These are phyloP conservation scores for Tephrocybe sp. DNA, from an alignment of 768 basidiomycete genomes.

Conservation along the genomic window DNA sequence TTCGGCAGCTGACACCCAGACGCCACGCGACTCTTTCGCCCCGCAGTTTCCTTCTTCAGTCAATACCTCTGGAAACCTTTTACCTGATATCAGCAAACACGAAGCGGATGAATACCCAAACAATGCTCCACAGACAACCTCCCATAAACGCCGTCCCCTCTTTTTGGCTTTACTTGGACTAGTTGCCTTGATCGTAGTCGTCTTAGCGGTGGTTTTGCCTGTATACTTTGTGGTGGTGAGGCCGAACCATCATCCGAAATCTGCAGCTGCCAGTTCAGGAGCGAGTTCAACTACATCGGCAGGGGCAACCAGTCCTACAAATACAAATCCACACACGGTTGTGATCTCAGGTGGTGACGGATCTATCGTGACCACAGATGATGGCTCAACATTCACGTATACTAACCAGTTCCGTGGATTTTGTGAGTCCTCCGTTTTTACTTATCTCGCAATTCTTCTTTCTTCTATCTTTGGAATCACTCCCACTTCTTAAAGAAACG, in stretches of 20 bases:
- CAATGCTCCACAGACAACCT: slow-evolving; percentile 2
- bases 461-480: slow-evolving; percentile 3
- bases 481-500: neutral
- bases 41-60: slow-evolving; percentile 4
- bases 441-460: neutral
- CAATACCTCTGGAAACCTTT: slow-evolving; percentile 17
- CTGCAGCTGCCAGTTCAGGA: slow-evolving; percentile 7
- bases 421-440: slow-evolving; percentile 43
- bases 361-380: slow-evolving; percentile 55
- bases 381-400: slow-evolving; percentile 76
- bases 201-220: slow-evolving; percentile 51
- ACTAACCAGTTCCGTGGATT: slow-evolving; percentile 73
- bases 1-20: slow-evolving; percentile 8
- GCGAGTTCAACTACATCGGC: slow-evolving; percentile 8
- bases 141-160: slow-evolving; percentile 16
- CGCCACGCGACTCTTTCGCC: slow-evolving; percentile 15
- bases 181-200: slow-evolving; percentile 32
- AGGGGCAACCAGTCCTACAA: slow-evolving; percentile 7
- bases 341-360: slow-evolving; percentile 64
- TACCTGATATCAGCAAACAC: slow-evolving; percentile 9
- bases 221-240: slow-evolving; percentile 59
- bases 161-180: slow-evolving; percentile 28
- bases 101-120: slow-evolving; percentile 8
- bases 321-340: slow-evolving; percentile 12
- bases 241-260: slow-evolving; percentile 21